Percentiles rank a stretch among this genome's conserved stretches.
phyloP scores from a whole-genome alignment of 805 yeast species.

The Saturnispora gosingensis region DNA sequence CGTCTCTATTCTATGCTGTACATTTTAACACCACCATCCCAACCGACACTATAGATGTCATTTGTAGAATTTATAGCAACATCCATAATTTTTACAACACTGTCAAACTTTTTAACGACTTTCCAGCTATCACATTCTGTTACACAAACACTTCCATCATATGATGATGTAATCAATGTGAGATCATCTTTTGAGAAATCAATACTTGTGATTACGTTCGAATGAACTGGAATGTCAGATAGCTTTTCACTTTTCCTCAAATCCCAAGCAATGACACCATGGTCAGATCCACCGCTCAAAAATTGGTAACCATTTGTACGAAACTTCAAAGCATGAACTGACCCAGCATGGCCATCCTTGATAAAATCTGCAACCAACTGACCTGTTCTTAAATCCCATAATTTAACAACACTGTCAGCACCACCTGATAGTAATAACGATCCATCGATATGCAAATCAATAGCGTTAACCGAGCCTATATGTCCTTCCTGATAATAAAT shows the following conservation, averaged over 20 bases:
- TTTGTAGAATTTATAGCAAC: slow-evolving; percentile 28
- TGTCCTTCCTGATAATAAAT: slow-evolving; percentile 81
- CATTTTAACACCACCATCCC: slow-evolving; percentile 74
- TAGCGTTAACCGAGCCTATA: slow-evolving; percentile 54
- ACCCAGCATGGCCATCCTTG: slow-evolving; percentile 53
- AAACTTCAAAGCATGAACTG: slow-evolving; percentile 67
- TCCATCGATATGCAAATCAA: slow-evolving; percentile 69
- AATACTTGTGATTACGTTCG: slow-evolving; percentile 58
- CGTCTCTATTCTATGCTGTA: slow-evolving; percentile 12
- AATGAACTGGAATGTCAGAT: slow-evolving; percentile 62
- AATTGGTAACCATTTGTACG: slow-evolving; percentile 64
- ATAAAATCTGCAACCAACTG: slow-evolving; percentile 44
- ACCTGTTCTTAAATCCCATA: slow-evolving; percentile 89
- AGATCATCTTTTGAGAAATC: slow-evolving; percentile 37
- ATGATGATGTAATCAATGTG: slow-evolving; percentile 52
- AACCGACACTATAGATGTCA: slow-evolving; percentile 55
- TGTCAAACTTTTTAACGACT: slow-evolving; percentile 40
- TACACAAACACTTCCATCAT: slow-evolving; percentile 57
- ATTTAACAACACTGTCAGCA: slow-evolving; percentile 55
- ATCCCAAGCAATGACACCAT: slow-evolving; percentile 80
- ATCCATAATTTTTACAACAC: slow-evolving; percentile 63
- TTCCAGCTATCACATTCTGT: slow-evolving; percentile 70
- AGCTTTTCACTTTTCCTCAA: slow-evolving; percentile 37
- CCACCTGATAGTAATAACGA: slow-evolving; percentile 70
- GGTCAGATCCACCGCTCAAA: slow-evolving; percentile 82